Evolutionary conservation across 192 early-diverging fungal genomes (phyloP).

Genomic region (Phlyctochytrium planicorne): DNA sequence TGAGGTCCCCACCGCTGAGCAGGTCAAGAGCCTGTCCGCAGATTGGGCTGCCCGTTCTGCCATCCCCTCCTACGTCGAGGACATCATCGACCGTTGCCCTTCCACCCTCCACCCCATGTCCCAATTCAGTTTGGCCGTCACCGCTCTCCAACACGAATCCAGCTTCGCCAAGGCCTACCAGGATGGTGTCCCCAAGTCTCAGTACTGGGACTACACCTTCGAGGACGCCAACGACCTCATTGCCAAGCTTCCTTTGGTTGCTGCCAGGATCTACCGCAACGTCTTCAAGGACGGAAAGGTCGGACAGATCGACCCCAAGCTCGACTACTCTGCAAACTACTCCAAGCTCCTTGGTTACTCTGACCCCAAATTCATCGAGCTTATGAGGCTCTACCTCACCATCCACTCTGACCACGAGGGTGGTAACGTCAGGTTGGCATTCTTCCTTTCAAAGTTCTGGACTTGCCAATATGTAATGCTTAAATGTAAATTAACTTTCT

Average conservation of each 20-base stretch:
- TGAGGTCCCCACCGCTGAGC: constrained; percentile 90
- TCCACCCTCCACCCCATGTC: constrained; percentile 99
- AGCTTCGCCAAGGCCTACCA: constrained; percentile 97
- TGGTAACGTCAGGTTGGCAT: constrained; percentile 85
- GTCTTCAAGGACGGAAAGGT: constrained; percentile 97
- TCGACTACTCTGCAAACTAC: constrained; percentile 96
- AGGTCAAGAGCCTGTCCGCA: constrained; percentile 85
- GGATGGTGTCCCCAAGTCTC: constrained; percentile 82
- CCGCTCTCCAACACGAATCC: constrained; percentile 95
- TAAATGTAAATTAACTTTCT: constrained; percentile 4
- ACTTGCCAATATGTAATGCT: constrained; percentile 8
- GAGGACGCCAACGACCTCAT: constrained; percentile 99
- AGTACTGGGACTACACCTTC: constrained; percentile 96
- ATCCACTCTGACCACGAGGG: constrained; percentile 99
- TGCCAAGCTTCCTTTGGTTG: constrained; percentile 95
- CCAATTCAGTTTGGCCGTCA: constrained; percentile 96
- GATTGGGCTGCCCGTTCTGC: constrained; percentile 95
- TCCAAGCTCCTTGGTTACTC: constrained; percentile 89
- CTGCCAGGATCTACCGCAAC: constrained; percentile 99
- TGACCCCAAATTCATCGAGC: constrained; percentile 89
- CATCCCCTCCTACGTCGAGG: constrained; percentile 92
- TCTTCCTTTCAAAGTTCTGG: background rate
- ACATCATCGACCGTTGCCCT: constrained; percentile 97
- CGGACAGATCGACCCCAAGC: constrained; percentile 76
- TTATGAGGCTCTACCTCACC: constrained; percentile 98